phyloP scores from a whole-genome alignment of 2,329 filamentous ascomycete genomes.

The Cladorrhinum sp. region DNA sequence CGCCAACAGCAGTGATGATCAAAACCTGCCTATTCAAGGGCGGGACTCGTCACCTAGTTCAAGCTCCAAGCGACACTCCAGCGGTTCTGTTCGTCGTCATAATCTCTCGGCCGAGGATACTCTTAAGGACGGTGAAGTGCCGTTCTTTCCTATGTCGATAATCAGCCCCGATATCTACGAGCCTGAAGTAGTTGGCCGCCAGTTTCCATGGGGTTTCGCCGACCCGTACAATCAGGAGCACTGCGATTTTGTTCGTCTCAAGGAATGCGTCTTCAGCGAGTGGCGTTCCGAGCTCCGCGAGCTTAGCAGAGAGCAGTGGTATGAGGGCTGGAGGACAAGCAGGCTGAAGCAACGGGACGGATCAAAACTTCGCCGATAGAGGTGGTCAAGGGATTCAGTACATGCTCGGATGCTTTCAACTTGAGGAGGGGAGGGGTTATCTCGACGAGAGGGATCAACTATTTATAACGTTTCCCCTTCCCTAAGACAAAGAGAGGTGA shows the following conservation, averaged over 20 bases:
- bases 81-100: slow-evolving; percentile 43
- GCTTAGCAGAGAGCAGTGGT: slow-evolving; percentile 88
- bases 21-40: slow-evolving; percentile 37
- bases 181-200: slow-evolving; percentile 72
- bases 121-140: slow-evolving; percentile 52
- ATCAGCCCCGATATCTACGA: slow-evolving; percentile 93
- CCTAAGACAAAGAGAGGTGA: background rate
- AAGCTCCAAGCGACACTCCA: slow-evolving; percentile 46
- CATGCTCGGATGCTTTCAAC: background rate
- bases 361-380: slow-evolving; percentile 37
- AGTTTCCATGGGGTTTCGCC: slow-evolving; percentile 95
- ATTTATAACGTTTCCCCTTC: background rate
- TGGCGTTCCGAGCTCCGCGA: slow-evolving; percentile 91
- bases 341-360: slow-evolving; percentile 56
- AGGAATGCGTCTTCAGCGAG: slow-evolving; percentile 88
- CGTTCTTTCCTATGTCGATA: slow-evolving; percentile 84
- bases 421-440: background rate
- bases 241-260: slow-evolving; percentile 88
- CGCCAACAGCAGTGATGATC: slow-evolving; percentile 30
- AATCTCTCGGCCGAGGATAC: slow-evolving; percentile 42
- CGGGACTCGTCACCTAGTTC: slow-evolving; percentile 32
- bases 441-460: background rate
- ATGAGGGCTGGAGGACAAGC: slow-evolving; percentile 88
- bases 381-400: background rate
- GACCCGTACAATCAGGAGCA: slow-evolving; percentile 88